Conservation (phyloP, 2,329 filamentous ascomycete genomes). For the Xylariaceae sp. region DNA sequence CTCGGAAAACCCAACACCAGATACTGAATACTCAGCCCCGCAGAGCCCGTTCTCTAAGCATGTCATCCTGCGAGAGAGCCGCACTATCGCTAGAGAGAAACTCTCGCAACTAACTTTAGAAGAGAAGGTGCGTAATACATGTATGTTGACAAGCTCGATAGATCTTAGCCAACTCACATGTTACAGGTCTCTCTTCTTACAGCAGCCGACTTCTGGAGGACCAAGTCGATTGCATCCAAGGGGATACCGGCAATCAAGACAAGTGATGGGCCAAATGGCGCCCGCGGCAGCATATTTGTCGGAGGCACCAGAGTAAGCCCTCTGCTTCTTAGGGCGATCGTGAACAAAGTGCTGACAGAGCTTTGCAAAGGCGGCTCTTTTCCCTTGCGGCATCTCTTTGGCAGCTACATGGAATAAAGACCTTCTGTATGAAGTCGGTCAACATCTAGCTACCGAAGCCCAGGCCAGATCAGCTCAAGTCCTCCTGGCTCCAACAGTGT, state of each 20-base stretch:
- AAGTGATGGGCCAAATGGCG: constrained; percentile 67
- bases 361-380: constrained; percentile 59
- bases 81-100: constrained; percentile 45
- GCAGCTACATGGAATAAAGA: constrained; percentile 76
- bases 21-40: constrained; percentile 46
- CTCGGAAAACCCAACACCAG: constrained; percentile 42
- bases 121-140: constrained; percentile 48
- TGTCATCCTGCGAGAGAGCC: constrained; percentile 35
- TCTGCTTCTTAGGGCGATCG: too few species aligned
- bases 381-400: constrained; percentile 74
- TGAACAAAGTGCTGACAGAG: too few species aligned
- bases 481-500: constrained; percentile 72
- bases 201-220: constrained; percentile 68
- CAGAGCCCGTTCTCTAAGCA: constrained; percentile 39
- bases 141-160: not conserved
- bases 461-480: constrained; percentile 71
- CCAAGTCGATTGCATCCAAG: constrained; percentile 58
- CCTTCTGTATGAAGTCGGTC: constrained; percentile 65
- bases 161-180: constrained; percentile 2
- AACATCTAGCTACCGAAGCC: constrained; percentile 66
- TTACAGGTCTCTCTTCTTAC: constrained; percentile 54
- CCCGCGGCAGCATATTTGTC: constrained; percentile 64
- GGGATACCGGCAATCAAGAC: constrained; percentile 63
- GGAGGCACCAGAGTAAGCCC: constrained; percentile 56
- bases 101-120: constrained; percentile 49